phyloP scores from a whole-genome alignment of 1,139 yeast genomes.

The Wickerhamomyces sp. region DNA sequence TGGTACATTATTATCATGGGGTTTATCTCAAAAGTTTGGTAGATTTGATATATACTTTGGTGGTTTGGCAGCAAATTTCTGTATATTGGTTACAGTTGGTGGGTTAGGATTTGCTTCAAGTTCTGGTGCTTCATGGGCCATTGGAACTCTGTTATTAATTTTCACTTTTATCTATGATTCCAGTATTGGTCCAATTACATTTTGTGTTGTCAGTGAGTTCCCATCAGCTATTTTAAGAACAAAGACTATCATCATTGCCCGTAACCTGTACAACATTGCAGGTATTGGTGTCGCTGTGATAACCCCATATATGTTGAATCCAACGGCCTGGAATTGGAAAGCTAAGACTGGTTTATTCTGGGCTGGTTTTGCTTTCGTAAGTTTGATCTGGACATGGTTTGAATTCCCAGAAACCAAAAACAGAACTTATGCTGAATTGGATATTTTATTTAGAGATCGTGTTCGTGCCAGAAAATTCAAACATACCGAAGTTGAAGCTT shows the following conservation, averaged over 20 bases:
- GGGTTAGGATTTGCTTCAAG: slow-evolving; percentile 26
- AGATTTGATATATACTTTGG: slow-evolving; percentile 33
- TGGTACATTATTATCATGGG: slow-evolving; percentile 29
- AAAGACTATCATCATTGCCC: slow-evolving; percentile 36
- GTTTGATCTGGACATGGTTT: slow-evolving; percentile 36
- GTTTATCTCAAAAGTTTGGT: slow-evolving; percentile 25
- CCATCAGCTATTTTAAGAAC: slow-evolving; percentile 36
- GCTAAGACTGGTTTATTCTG: slow-evolving; percentile 31
- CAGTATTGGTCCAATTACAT: slow-evolving; percentile 35
- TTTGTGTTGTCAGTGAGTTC: slow-evolving; percentile 37
- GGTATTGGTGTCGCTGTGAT: slow-evolving; percentile 29
- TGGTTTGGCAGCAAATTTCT: slow-evolving; percentile 23
- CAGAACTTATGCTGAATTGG: slow-evolving; percentile 39
- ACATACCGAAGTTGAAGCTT: slow-evolving; percentile 15
- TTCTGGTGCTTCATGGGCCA: slow-evolving; percentile 22
- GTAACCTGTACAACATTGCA: slow-evolving; percentile 30
- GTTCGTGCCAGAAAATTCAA: slow-evolving; percentile 32
- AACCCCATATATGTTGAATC: slow-evolving; percentile 43
- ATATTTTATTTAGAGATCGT: slow-evolving; percentile 29
- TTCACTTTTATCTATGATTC: slow-evolving; percentile 31
- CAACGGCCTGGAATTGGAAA: slow-evolving; percentile 43
- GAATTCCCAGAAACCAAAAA: slow-evolving; percentile 41
- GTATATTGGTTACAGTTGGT: slow-evolving; percentile 29
- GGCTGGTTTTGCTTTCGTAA: slow-evolving; percentile 25
- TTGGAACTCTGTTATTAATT: slow-evolving; percentile 29